Percentiles rank a stretch among this genome's conserved stretches.
Conservation (phyloP, 768 basidiomycete species). For the Coprinopsis sp. region DNA sequence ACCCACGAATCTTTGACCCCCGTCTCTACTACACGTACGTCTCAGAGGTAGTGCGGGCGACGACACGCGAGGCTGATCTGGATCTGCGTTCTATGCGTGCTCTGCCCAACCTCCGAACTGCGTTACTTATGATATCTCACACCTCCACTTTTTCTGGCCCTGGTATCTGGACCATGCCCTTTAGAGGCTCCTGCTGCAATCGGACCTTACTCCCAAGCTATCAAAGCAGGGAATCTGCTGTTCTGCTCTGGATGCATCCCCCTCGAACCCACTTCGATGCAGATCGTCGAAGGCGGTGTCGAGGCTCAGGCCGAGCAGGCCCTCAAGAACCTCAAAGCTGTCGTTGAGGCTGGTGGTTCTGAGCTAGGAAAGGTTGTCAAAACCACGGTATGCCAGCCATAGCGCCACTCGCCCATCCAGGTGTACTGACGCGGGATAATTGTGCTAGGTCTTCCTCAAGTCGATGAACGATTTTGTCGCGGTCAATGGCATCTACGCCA, state of each 20-base stretch:
- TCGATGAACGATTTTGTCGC: constrained; percentile 84
- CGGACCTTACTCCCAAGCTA: constrained; percentile 86
- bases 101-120: too few relatives aligned
- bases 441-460: constrained; percentile 79
- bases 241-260: constrained; percentile 91
- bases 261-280: constrained; percentile 65
- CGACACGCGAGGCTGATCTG: too few relatives aligned
- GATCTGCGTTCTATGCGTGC: too few relatives aligned
- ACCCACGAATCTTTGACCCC: constrained; percentile 36
- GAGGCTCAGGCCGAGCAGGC: constrained; percentile 80
- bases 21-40: constrained; percentile 40
- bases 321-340: constrained; percentile 78
- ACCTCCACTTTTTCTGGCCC: background rate
- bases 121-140: background rate
- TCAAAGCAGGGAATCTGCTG: constrained; percentile 78
- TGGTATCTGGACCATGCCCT: background rate
- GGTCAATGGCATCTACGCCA: constrained; percentile 78
- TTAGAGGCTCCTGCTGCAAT: constrained; percentile 74
- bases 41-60: background rate
- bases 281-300: constrained; percentile 70
- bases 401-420: background rate
- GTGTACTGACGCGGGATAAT: background rate
- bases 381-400: constrained; percentile 63
- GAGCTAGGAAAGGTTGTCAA: constrained; percentile 81
- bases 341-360: constrained; percentile 80